Evolutionary conservation across 148 eudicot genomes (phyloP).

Genomic region (Camellia sinensis): DNA sequence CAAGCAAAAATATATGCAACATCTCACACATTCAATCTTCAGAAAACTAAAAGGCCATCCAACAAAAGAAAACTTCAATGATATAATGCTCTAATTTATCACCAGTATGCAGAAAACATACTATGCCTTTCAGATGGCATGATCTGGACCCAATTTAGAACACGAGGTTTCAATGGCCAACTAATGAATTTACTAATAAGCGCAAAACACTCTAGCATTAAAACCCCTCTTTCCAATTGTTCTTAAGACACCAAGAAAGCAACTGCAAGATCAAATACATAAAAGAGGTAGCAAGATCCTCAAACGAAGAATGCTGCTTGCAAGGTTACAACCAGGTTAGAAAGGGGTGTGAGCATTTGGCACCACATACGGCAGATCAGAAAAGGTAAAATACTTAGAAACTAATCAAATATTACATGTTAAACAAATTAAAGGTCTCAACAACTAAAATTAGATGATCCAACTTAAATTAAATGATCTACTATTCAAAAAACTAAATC

Average conservation of each 20-base stretch:
- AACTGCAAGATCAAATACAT: not conserved
- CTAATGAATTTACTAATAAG: not conserved
- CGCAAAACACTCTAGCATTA: not conserved
- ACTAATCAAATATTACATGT: not conserved
- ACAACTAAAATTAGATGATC: slow-evolving; percentile 5
- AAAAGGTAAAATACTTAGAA: not conserved
- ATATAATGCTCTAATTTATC: not conserved
- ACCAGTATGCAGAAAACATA: not conserved
- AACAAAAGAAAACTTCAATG: not conserved
- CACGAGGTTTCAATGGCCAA: not conserved
- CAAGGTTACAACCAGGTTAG: not conserved
- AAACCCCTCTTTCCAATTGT: not conserved
- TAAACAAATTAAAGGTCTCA: not conserved
- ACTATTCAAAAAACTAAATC: not conserved
- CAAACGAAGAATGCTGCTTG: not conserved
- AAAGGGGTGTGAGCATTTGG: not conserved
- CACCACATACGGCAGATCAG: not conserved
- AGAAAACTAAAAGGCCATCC: not conserved
- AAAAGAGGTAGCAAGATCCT: not conserved
- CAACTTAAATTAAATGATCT: not conserved
- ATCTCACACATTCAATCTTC: not conserved
- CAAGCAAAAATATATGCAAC: not conserved
- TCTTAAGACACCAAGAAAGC: not conserved
- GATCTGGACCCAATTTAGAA: not conserved
- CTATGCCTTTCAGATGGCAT: not conserved